Base-by-base conservation (phyloP, 2,329 filamentous ascomycete species). In the Fusarium sp. region DNA sequence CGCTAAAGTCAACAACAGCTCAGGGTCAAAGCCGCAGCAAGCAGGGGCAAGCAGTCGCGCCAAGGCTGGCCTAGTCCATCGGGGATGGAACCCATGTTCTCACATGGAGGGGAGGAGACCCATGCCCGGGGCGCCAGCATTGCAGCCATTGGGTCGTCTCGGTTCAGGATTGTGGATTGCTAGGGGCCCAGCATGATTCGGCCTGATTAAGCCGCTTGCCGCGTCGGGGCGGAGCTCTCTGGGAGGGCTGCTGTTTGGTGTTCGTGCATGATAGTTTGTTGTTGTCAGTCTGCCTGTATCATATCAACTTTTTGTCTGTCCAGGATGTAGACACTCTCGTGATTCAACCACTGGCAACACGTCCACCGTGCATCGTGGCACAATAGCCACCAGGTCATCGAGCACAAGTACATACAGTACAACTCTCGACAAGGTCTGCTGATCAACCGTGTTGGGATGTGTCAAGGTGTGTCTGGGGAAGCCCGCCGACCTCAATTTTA, bases 401-500 rank as follows among this genome's bases (percentile, higher is more conserved):
- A 52, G 27, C 48, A 27, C 48, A n/a, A 52, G 48, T 31, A 31
- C 48, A 52, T 20, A 29, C 48, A 31, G 48, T 14, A 31, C 24
- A 31, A 31, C 45, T 27, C 24, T 50, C 65, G 48, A 65, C 67
- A 54, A n/a, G 61, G 70, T 41, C 59, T 73, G 76, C 71, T 70
- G 76, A 78, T 78, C 76, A 73, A 71, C 67, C 62, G 31, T 71
- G 72, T 65, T 73, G 72, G 72, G 69, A 62, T 65, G 63, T 65
- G 54, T 39, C 31, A 59, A 35, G 24, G 63, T 65, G 73, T 74
- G 75, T 79, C 77, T 79, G 77, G 78, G 78, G 78, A 80, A 78
- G 69, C 77, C 76, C 67, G 68, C 76, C 72, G 71, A 66, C 69
- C 72, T 76, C 76, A 76, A 79, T 79, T 80, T 80, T 77, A 79